These are phyloP conservation scores for Cantharellus cinnabarinus DNA, from an alignment of 768 basidiomycete species.

Conservation along the genomic window DNA sequence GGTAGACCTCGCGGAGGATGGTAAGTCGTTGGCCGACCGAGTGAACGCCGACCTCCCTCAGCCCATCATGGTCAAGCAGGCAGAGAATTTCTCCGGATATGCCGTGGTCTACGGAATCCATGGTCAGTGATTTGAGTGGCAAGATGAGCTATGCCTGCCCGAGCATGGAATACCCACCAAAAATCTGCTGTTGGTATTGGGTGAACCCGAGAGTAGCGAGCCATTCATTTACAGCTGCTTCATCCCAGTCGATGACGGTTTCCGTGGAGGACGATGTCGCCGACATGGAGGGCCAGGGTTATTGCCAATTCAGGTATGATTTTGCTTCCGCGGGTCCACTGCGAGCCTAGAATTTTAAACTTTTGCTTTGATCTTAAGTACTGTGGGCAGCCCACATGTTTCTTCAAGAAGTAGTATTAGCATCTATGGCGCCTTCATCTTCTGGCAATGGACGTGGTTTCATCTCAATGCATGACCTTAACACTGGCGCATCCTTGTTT, in stretches of 20 bases:
- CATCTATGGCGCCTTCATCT: neutral
- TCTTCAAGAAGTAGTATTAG: neutral
- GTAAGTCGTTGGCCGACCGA: slow-evolving; percentile 81
- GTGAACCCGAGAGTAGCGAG: slow-evolving; percentile 56
- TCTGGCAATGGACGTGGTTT: slow-evolving; percentile 31
- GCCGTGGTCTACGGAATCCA: slow-evolving; percentile 45
- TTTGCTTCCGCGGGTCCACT: no score
- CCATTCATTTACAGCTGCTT: slow-evolving; percentile 47
- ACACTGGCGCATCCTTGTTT: slow-evolving; percentile 51
- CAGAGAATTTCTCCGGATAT: slow-evolving; percentile 83
- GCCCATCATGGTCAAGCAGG: slow-evolving; percentile 58
- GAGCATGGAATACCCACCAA: slow-evolving; percentile 28
- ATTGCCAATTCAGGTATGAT: no score
- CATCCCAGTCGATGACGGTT: slow-evolving; percentile 17
- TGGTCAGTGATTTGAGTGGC: neutral
- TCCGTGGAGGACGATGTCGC: neutral
- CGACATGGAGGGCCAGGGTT: neutral
- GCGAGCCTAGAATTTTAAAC: no score
- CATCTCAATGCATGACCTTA: slow-evolving; percentile 62
- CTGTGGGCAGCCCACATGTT: neutral
- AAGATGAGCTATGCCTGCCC: neutral
- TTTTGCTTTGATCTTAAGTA: neutral
- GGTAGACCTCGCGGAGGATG: slow-evolving; percentile 84
- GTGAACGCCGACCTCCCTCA: slow-evolving; percentile 74
- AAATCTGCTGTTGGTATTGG: slow-evolving; percentile 67